A percentile compares a stretch with the other conserved stretches of the same genome.
phyloP scores from a whole-genome alignment of 306 rosid species.

The Prunus salicina region DNA sequence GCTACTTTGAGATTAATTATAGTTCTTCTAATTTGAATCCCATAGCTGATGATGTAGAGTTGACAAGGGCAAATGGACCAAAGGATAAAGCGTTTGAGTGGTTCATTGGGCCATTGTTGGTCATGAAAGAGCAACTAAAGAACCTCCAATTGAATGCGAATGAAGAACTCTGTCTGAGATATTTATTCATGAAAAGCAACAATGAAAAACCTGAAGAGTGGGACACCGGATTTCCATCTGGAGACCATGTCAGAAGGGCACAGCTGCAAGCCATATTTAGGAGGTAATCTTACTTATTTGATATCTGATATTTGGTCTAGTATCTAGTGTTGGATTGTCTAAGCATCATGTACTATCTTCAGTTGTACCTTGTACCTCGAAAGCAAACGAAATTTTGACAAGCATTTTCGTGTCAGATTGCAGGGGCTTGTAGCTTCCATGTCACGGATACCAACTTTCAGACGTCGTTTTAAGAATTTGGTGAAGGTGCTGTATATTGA shows the following conservation, averaged over 20 bases:
- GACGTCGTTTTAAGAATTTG: constrained; percentile 56
- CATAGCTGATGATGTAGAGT: constrained; percentile 65
- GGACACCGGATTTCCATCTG: constrained; percentile 60
- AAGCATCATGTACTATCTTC: neutral
- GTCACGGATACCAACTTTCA: constrained; percentile 70
- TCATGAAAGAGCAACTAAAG: constrained; percentile 76
- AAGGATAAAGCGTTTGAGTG: constrained; percentile 69
- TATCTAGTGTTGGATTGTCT: neutral
- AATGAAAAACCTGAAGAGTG: constrained; percentile 73
- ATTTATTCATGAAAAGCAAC: constrained; percentile 50
- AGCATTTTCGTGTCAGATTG: constrained; percentile 36
- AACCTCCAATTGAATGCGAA: constrained; percentile 42
- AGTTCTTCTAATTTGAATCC: constrained; percentile 14
- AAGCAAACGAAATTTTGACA: neutral
- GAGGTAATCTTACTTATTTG: constrained; percentile 39
- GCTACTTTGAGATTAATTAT: constrained; percentile 7
- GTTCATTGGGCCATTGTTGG: constrained; percentile 72
- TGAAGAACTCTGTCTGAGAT: constrained; percentile 60
- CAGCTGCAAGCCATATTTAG: constrained; percentile 76
- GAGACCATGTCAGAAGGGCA: constrained; percentile 59
- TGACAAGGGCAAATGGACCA: constrained; percentile 62
- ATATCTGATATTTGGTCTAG: neutral
- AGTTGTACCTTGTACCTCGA: neutral
- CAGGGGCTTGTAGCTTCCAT: constrained; percentile 68
- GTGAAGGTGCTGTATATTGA: constrained; percentile 62